Evolutionary conservation across 768 basidiomycete genomes (phyloP), one percentile per base, ranked within the genome.

Genomic region (Polyporus arcularius): DNA sequence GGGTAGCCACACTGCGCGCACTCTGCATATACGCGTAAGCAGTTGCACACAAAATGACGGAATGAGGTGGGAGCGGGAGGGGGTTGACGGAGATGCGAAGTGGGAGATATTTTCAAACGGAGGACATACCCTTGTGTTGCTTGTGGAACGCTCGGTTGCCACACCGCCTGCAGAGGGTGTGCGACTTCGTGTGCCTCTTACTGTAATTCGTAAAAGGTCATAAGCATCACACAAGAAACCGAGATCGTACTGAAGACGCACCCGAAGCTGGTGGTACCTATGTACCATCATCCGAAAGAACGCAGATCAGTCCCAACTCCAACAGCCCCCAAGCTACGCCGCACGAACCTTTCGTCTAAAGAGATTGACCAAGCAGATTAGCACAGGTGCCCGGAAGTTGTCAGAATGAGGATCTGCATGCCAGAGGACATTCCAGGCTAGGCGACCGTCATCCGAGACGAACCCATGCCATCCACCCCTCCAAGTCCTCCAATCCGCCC

Each of bases 1-100:
- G 97, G 97, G 80, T 94, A 98, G 59, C 96, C 97, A 76, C 97
- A 98, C 74, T 93, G 91, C 26, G 89, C 90, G 79, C 97, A 98
- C 61, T 88, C 95, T 97, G 72, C 40, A 18, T 41, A 30, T 31
- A 30, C 53, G 69, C 4, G 61, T 18, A n/a, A n/a, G 26, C 38
- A 35, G n/a, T 15, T 35, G 35, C 11, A 11, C 35, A 35, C 35
- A 32, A 65, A 48, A 46, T 35, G 41, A 38, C 14, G 6, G 4
- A 35, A 38, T 15, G 10, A 43, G 12, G 45, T 16, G 9, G 41
- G 30, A 7, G n/a, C 12, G 38, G 16, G 14, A 3, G 26, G 14
- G 18, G n/a, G 40, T 26, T 26, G 21, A 26, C 21, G 43, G 6
- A 35, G 30, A 50, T 48, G 60, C 38, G 8, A 11, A 38, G 12